Conservation (phyloP, 345 rosid genomes). For the Litchi chinensis region DNA sequence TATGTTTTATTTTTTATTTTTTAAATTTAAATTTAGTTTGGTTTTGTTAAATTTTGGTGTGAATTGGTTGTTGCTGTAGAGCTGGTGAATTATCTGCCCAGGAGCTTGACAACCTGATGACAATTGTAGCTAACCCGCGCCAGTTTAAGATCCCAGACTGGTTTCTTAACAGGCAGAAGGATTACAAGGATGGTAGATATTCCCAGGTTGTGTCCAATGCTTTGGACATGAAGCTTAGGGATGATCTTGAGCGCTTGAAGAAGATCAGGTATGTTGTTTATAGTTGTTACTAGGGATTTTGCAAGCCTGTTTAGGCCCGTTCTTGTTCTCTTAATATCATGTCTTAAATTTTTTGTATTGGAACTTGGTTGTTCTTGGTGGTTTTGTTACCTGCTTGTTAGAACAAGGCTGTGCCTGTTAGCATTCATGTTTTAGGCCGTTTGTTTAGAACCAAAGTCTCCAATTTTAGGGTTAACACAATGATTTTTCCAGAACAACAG, state of each 20-base stretch:
- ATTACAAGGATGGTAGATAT: slow-evolving; percentile 44
- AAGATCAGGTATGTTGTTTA: slow-evolving; percentile 35
- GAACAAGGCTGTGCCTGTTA: not conserved
- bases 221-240: slow-evolving; percentile 47
- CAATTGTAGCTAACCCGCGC: slow-evolving; percentile 41
- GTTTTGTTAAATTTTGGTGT: not conserved
- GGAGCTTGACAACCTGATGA: slow-evolving; percentile 45
- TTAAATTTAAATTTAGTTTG: not conserved
- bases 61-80: slow-evolving; percentile 15
- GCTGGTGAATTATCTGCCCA: slow-evolving; percentile 43
- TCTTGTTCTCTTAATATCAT: not conserved
- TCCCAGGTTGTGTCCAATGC: slow-evolving; percentile 50
- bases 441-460: not conserved
- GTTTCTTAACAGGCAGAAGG: slow-evolving; percentile 50
- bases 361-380: not conserved
- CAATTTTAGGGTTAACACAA: not conserved
- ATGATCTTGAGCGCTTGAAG: slow-evolving; percentile 48
- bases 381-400: not conserved
- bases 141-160: slow-evolving; percentile 48
- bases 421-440: not conserved
- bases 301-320: not conserved
- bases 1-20: not conserved
- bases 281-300: not conserved
- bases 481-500: not conserved
- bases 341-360: not conserved